Base-by-base conservation (phyloP, 2,329 filamentous ascomycete genomes). In the Scortechinia acanthostroma region DNA sequence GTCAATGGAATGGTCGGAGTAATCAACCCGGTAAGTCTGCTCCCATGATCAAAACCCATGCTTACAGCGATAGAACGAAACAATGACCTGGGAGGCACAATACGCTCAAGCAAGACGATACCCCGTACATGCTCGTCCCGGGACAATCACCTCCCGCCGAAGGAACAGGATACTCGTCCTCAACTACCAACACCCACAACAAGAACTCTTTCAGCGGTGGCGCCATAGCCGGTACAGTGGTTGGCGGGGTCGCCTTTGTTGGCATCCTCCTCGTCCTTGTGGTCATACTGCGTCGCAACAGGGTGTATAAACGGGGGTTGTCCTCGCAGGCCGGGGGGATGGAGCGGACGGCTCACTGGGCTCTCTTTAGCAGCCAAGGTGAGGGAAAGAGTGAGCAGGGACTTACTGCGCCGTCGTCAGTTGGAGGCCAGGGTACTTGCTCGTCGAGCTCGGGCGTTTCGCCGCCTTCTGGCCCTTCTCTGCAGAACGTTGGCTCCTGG, bases 221-320 rank as follows among this genome's bases (percentile, higher is more conserved):
- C 19, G 61, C 57, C 14, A 65, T 65, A 21, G 62, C 60, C 2
- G 62, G 62, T 1, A 65, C 64, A 19, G 55, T 53, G 1, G 45
- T 64, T 22, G 61, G 59, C 15, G 45, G 35, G 2, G 53, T 60
- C 3, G 56, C 50, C 4, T 58, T 59, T 21, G 40, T 62, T 35
- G 53, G 22, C 1, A 50, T 64, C 13, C 45, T 65, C 13, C 50
- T 55, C 4, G 52, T 53, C 2, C 46, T 65, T 2, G 58, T 64
- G 48, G 64, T 61, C 49, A 48, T 60, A 2, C 55, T 65, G 5
- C 58, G 60, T 15, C 57, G 61, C 21, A 61, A 63, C 43, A 52
- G 56, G 1, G 55, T 62, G 1, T 63, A 63, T 42, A 52, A 49
- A 19, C 50, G 60, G 35, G 62, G 60, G 58, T 51, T 59, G 46